These are phyloP conservation scores for Metschnikowia gelsemii DNA, from an alignment of 805 yeast genomes.

Conservation along the genomic window DNA sequence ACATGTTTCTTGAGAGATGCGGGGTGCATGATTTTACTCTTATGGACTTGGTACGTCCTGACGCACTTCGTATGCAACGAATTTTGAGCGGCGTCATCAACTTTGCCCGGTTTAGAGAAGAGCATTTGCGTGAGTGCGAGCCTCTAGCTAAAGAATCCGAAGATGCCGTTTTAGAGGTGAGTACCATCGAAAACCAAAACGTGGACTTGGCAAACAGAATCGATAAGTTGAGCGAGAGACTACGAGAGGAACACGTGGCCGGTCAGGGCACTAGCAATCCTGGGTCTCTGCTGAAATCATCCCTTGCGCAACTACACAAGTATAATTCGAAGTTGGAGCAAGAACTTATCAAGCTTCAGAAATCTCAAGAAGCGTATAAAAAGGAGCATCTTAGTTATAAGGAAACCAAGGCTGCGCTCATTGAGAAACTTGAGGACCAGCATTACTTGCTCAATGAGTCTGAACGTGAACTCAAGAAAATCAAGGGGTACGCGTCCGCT, in stretches of 20 bases:
- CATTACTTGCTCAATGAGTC: conserved; percentile 56
- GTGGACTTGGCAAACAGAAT: conserved; percentile 14
- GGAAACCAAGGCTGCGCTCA: conserved; percentile 55
- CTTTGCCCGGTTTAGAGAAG: conserved; percentile 81
- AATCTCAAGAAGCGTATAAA: conserved; percentile 59
- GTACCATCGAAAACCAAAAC: conserved; percentile 31
- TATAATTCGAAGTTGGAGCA: conserved; percentile 58
- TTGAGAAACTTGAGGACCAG: conserved; percentile 59
- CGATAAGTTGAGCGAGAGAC: conserved; percentile 16
- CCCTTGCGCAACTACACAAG: conserved; percentile 38
- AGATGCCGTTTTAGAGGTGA: conserved; percentile 40
- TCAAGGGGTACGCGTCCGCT: conserved; percentile 58
- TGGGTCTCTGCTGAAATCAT: conserved; percentile 30
- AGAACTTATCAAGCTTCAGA: conserved; percentile 60
- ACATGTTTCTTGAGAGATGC: conserved; percentile 63
- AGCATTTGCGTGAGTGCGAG: conserved; percentile 67
- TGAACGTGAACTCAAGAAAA: conserved; percentile 56
- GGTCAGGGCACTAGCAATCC: conserved; percentile 26
- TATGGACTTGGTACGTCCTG: conserved; percentile 76
- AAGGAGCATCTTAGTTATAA: conserved; percentile 64
- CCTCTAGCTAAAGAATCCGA: conserved; percentile 57
- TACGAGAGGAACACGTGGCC: conserved; percentile 36
- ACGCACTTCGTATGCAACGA: conserved; percentile 60
- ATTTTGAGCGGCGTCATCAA: conserved; percentile 81
- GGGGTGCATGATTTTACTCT: conserved; percentile 78